Base-by-base conservation (phyloP, 2,329 filamentous ascomycete genomes). In the Drechmeria coniospora region DNA sequence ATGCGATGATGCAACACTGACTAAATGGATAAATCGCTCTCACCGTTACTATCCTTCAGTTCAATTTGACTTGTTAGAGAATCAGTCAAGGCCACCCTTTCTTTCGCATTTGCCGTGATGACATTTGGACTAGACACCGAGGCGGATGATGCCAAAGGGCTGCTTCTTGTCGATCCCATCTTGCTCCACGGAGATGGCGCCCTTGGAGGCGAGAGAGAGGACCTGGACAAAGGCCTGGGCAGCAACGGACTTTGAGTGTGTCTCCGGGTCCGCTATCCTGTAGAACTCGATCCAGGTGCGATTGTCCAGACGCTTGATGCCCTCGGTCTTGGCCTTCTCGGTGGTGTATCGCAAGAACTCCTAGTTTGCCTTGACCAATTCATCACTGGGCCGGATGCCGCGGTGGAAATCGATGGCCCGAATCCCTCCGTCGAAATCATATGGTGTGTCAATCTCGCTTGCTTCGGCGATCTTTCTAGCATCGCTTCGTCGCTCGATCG, bases 201-300 rank as follows among this genome's bases (percentile, higher is more conserved):
- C 64, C 50, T 74, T 81, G 2, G 72, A 82, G 5, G 70, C 74
- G 23, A 90, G 61, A 8, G 66, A 62, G 10, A 92, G 63, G 2
- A 81, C 62, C 46, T 90, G 79, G 53, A 79, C 70, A 45, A 82
- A 77, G 0, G 74, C 81, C 47, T 84, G 79, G 2, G 79, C 74
- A 7, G 77, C 79, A 9, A 82, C 72, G 17, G 68, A 56, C 20
- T 59, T 63, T 17, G 67, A 70, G 23, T 57, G 54, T 25, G 59
- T 51, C 8, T 44, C 44, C 0, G 71, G 65, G n/a, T 68, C 61
- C 24, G 90, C 68, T 8, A 93, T 53, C 26, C 71, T 57, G 25
- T 76, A 69, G 43, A 94, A 92, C 0, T 63, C 55, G 23, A 90
- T 57, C 51, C 61, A 70, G 11, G 44, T 50, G 8, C 52, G 47